These are phyloP conservation scores for Candida adriatica DNA, from an alignment of 805 yeast genomes.

Conservation along the genomic window DNA sequence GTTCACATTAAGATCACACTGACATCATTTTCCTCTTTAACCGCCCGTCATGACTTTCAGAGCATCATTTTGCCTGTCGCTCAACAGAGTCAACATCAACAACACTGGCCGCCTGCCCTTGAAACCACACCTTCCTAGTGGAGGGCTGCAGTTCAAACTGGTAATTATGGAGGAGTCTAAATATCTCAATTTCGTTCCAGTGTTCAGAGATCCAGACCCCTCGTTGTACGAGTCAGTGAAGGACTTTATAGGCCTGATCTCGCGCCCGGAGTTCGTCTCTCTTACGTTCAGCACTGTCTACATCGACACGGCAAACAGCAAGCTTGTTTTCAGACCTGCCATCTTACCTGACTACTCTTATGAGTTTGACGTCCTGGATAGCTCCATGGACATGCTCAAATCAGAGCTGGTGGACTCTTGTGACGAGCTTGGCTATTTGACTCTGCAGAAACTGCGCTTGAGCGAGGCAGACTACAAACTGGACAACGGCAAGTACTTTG, in stretches of 20 bases:
- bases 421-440: conserved; percentile 15
- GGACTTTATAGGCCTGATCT: conserved; percentile 17
- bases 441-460: conserved; percentile 26
- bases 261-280: conserved; percentile 21
- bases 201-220: conserved; percentile 1
- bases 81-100: conserved; percentile 16
- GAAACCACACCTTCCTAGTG: conserved; percentile 1
- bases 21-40: neutral
- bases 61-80: conserved; percentile 12
- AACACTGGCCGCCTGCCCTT: conserved; percentile 2
- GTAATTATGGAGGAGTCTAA: conserved; percentile 16
- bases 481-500: conserved; percentile 15
- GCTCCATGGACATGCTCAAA: conserved; percentile 4
- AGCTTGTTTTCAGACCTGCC: conserved; percentile 19
- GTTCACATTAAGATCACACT: no score
- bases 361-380: conserved; percentile 19
- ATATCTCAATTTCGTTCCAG: conserved; percentile 16
- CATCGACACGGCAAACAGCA: conserved; percentile 13
- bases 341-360: conserved; percentile 20
- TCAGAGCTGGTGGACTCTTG: conserved; percentile 11
- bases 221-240: conserved; percentile 8
- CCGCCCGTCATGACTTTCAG: conserved; percentile 15
- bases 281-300: conserved; percentile 18
- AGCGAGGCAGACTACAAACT: conserved; percentile 26
- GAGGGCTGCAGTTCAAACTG: conserved; percentile 9